Evolutionary conservation across 495 filamentous ascomycete species (phyloP), one percentile per base, ranked within the genome.

Genomic region (Ascobolus immersus): DNA sequence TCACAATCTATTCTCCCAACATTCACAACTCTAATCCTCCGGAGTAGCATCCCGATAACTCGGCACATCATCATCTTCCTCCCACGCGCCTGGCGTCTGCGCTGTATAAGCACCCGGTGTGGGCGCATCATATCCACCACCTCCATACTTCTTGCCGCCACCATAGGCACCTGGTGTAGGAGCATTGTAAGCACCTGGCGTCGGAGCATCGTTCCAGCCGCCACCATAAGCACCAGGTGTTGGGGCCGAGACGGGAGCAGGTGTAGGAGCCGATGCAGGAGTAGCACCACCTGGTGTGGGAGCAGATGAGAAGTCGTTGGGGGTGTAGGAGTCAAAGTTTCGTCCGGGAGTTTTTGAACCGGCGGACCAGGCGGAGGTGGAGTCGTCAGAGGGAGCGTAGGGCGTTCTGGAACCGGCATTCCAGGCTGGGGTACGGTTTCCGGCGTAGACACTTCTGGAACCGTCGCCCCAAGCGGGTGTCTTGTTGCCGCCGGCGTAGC

Each of bases 401-500:
- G 77, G 73, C 13, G 78, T 81, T 18, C 73, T 67, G 28, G 67
- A 65, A 28, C 73, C 66, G 30, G 72, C 58, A 25, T 61, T 59
- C 44, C 70, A 68, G 4, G 63, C 66, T 14, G 69, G 69, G 0
- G 69, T 71, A 21, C 66, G 61, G 36, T 64, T 65, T 41, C 61
- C 72, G 34, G 75, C 67, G 60, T 64, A 84, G 38, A 55, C 64
- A 7, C 74, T 86, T 21, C 77, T 67, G 44, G 57, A 74, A 32
- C 79, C 80, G 46, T 84, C 78, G 38, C 70, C 73, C 77, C 77
- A 84, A 5, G 73, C 71, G 3, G 78, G 77, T 2, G 77, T 86
- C 28, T 78, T 67, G 17, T 61, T 58, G 31, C 68, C 59, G 34
- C 56, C 56, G 33, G 52, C 50, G 59, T 69, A 76, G 24, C 69